phyloP scores from a whole-genome alignment of 805 yeast genomes.

The Teunomyces cretensis region DNA sequence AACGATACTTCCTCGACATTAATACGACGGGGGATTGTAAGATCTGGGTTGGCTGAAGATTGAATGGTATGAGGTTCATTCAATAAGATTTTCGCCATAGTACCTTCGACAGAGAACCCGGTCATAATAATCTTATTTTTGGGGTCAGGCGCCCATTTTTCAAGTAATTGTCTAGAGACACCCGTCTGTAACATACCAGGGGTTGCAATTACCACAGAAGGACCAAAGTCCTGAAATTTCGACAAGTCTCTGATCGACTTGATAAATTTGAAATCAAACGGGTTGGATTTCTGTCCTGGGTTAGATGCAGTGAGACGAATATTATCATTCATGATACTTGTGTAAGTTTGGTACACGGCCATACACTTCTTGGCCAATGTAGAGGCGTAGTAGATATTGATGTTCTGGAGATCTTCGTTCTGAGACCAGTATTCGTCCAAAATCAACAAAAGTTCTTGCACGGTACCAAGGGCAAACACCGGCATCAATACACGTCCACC shows the following conservation, averaged over 20 bases:
- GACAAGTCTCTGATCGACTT: constrained; percentile 78
- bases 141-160: constrained; percentile 97
- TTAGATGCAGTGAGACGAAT: constrained; percentile 60
- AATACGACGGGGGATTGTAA: constrained; percentile 81
- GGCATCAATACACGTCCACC: constrained; percentile 95
- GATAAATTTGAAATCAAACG: constrained; percentile 85
- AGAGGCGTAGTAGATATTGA: constrained; percentile 89
- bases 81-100: constrained; percentile 88
- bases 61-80: constrained; percentile 92
- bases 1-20: constrained; percentile 91
- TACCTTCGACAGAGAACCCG: constrained; percentile 98
- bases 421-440: constrained; percentile 93
- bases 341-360: constrained; percentile 95
- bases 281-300: constrained; percentile 51
- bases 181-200: constrained; percentile 99
- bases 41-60: constrained; percentile 75
- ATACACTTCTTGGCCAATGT: constrained; percentile 92
- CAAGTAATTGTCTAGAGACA: constrained; percentile 84
- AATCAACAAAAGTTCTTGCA: constrained; percentile 88
- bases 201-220: constrained; percentile 93
- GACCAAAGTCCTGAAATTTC: constrained; percentile 87
- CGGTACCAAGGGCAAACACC: constrained; percentile 94
- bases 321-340: constrained; percentile 95
- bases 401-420: constrained; percentile 76
- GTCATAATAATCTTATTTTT: constrained; percentile 85